A percentile compares a stretch with the other conserved stretches of the same genome.
These are phyloP conservation scores for Arctostaphylos glauca DNA, from an alignment of 148 eudicot species.

Conservation along the genomic window DNA sequence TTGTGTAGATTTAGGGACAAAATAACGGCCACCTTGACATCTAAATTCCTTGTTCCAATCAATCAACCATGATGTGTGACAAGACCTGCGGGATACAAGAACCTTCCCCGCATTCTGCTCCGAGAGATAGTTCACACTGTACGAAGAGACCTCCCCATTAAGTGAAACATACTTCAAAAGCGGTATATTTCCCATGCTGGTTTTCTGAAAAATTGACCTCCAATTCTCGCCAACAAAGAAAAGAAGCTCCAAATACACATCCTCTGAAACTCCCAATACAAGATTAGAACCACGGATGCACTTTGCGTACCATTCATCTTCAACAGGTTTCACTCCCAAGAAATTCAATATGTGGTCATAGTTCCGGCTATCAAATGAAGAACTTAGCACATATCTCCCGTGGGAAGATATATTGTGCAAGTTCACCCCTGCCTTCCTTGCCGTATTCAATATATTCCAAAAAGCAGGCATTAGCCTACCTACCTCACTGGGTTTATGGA, in stretches of 20 bases:
- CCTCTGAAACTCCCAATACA: slow-evolving; percentile 41
- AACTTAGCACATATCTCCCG: slow-evolving; percentile 46
- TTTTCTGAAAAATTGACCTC: slow-evolving; percentile 29
- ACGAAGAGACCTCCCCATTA: slow-evolving; percentile 28
- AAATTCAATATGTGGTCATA: slow-evolving; percentile 42
- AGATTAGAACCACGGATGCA: slow-evolving; percentile 60
- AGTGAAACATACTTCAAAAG: slow-evolving; percentile 49
- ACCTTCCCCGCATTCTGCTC: not conserved
- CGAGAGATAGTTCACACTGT: slow-evolving; percentile 25
- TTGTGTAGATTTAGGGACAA: slow-evolving; percentile 24
- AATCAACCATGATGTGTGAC: slow-evolving; percentile 25
- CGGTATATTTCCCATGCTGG: slow-evolving; percentile 33
- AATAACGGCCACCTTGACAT: not conserved
- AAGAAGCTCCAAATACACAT: slow-evolving; percentile 47
- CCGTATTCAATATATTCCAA: slow-evolving; percentile 44
- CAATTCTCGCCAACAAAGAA: slow-evolving; percentile 45
- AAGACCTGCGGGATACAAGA: not conserved
- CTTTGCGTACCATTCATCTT: slow-evolving; percentile 54
- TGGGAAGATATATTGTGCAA: slow-evolving; percentile 52
- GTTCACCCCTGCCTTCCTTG: slow-evolving; percentile 35
- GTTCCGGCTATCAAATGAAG: slow-evolving; percentile 43
- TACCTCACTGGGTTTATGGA: slow-evolving; percentile 58
- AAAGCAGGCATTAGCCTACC: slow-evolving; percentile 49
- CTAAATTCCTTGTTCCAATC: slow-evolving; percentile 30
- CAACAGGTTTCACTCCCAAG: slow-evolving; percentile 43